Evolutionary conservation across 139 green algal genomes (phyloP).

Genomic region (Chlamydomonas sp.): DNA sequence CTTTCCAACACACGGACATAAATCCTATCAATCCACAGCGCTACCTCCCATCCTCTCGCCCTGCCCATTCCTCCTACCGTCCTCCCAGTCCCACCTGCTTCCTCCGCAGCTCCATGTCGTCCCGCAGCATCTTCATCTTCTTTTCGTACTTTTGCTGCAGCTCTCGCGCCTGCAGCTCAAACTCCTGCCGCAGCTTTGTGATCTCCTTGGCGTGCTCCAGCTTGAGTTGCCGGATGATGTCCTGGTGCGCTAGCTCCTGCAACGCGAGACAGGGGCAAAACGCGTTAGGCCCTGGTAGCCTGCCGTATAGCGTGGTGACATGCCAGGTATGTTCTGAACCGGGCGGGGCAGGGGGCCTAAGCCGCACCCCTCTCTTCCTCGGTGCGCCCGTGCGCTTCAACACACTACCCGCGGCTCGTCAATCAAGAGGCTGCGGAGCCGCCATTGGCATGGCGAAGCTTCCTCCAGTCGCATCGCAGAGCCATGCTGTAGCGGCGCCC

Average conservation of each 20-base stretch:
- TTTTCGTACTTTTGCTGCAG: constrained; percentile 86
- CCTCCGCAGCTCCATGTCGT: constrained; percentile 84
- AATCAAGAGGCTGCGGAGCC: too few relatives aligned
- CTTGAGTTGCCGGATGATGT: constrained; percentile 82
- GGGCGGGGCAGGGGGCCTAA: too few relatives aligned
- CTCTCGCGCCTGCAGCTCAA: constrained; percentile 83
- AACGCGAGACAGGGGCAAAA: not conserved
- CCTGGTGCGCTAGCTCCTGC: constrained; percentile 85
- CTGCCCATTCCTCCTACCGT: not conserved
- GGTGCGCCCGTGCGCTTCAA: too few relatives aligned
- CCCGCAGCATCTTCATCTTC: constrained; percentile 85
- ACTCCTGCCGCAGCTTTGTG: constrained; percentile 89
- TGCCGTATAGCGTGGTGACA: not conserved
- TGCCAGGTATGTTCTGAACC: too few relatives aligned
- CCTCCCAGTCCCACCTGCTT: constrained; percentile 64
- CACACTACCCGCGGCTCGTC: too few relatives aligned
- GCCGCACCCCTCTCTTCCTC: too few relatives aligned
- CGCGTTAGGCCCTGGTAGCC: not conserved
- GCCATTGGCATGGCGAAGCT: too few relatives aligned
- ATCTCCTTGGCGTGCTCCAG: constrained; percentile 92
- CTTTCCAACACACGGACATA: not conserved
- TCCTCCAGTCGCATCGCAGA: too few relatives aligned
- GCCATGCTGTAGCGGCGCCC: too few relatives aligned
- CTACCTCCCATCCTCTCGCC: not conserved
- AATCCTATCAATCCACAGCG: not conserved